Base-by-base conservation (phyloP, 768 basidiomycete genomes). In the Pisolithus microcarpus region DNA sequence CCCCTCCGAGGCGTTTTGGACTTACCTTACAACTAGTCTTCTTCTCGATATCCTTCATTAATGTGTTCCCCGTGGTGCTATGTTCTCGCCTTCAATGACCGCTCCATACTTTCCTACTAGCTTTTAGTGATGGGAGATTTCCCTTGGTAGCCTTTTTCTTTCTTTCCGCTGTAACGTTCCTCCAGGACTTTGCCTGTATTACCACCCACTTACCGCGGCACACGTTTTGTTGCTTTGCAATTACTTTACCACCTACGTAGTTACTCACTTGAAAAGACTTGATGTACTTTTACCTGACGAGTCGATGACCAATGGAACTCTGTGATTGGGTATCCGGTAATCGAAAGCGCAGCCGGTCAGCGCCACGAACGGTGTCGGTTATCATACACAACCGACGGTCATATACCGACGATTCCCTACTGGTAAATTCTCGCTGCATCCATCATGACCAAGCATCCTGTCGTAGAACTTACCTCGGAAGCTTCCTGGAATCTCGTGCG, bases 401-500 rank as follows among this genome's bases (percentile, higher is more conserved):
- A 26, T 26, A 26, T 7, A 4, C 26, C 4, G 5, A 26, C 26
- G 26, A 26, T 5, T 7, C 26, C 5, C 30, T 8, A 10, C 30
- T 30, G 10, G 30, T 30, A 30, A 30, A 10, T 30, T 30, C 30
- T 21, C 26, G 36, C 48, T 21, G 24, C 28, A 42, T 36, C 39
- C 39, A 28, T 38, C 46, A 85, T 85, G 87, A 59, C 73, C 37
- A 64, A 73, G 48, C 91, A 91, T 62, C 86, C 88, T 39, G 73
- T 91, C 50, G 75, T 81, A 53, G 79, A 85, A 51, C 80, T 86
- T 59, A 92, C 87, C 23, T 91, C 89, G 1, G 77, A 85, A 59
- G 81, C 87, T 30, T 87, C 90, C 57, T 94, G 91, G 91, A 83
- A 87, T 43, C 78, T 94, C 76, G 91, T 91, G 54, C 28, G 77